Evolutionary conservation across 1,284 basidiomycete genomes (phyloP), one percentile per base, ranked within the genome.

Genomic region (Austroboletus novae-zelandiae): DNA sequence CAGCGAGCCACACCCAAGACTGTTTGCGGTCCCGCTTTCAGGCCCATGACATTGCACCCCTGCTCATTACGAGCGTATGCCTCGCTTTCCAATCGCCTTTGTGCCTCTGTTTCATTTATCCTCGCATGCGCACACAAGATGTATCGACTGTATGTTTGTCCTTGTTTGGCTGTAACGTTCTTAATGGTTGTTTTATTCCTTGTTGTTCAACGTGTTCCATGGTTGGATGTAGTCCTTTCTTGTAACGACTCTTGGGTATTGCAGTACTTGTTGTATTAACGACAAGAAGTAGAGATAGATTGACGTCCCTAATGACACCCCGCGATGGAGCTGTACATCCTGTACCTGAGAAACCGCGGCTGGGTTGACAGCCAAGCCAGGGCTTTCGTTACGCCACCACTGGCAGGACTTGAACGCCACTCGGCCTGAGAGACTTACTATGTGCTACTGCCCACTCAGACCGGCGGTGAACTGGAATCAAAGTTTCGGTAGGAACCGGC

Each of bases 61-160:
- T 27, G 45, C 48, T 36, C 17, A n/a, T 18, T 25, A 29, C n/a
- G 23, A 39, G 34, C 11, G 8, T 43, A 40, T 42, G 4, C 36
- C 40, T 42, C 23, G 35, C 43, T 23, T 42, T 18, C 27, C 29
- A 29, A n/a, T 31, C 27, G 15, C 40, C 8, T 5, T 9, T 20
- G 5, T 35, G 5, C 35, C 17, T 29, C 32, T 15, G 20, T 45
- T 44, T 20, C 40, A 52, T 56, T 45, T 47, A 48, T 34, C 39
- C 42, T 27, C 31, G 10, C 44, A 42, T 51, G 23, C 40, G 41
- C n/a, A 39, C n/a, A 39, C 40, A 48, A 52, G 49, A 57, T 56
- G 45, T 61, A 50, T 8, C 34, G 15, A 35, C 15, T 58, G 58
- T 61, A 56, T 29, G 39, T 43, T 57, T 53, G 51, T 62, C 35